Conservation (phyloP, 2,329 filamentous ascomycete genomes). For the Fusarium scirpi region DNA sequence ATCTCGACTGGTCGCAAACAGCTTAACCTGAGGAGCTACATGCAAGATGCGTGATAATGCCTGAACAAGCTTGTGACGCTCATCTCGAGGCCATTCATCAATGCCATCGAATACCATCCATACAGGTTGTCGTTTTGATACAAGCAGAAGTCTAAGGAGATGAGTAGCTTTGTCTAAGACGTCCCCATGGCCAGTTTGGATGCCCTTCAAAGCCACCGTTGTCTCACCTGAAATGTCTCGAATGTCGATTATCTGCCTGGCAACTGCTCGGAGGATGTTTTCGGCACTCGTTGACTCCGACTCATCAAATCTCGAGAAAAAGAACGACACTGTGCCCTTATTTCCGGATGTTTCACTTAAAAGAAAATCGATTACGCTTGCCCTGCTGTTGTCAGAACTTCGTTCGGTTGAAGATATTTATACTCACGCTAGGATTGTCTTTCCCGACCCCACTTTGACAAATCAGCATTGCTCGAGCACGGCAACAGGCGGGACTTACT, state of each 20-base stretch:
- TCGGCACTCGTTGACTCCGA: neutral
- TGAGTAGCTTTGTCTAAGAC: too few relatives aligned
- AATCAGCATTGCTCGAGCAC: accelerated
- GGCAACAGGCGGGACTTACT: slow-evolving; percentile 37
- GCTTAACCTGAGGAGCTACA: too few relatives aligned
- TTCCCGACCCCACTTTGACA: slow-evolving; percentile 46
- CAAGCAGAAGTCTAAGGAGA: too few relatives aligned
- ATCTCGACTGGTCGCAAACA: neutral
- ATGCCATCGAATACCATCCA: accelerated
- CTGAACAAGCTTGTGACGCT: accelerated
- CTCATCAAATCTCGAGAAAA: neutral
- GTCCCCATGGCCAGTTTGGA: too few relatives aligned
- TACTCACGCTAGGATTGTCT: slow-evolving; percentile 32
- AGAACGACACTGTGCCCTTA: accelerated
- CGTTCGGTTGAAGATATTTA: accelerated
- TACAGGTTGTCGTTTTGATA: accelerated
- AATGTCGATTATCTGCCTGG: accelerated
- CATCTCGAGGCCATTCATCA: neutral
- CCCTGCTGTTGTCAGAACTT: accelerated
- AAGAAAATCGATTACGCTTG: neutral
- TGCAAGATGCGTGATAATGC: too few relatives aligned
- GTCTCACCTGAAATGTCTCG: accelerated
- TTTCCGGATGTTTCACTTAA: accelerated
- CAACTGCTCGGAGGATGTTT: neutral
- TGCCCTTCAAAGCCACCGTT: neutral